A percentile compares a stretch with the other conserved stretches of the same genome.
Evolutionary conservation across 345 rosid species (phyloP).

Genomic region (Anacardium occidentale): DNA sequence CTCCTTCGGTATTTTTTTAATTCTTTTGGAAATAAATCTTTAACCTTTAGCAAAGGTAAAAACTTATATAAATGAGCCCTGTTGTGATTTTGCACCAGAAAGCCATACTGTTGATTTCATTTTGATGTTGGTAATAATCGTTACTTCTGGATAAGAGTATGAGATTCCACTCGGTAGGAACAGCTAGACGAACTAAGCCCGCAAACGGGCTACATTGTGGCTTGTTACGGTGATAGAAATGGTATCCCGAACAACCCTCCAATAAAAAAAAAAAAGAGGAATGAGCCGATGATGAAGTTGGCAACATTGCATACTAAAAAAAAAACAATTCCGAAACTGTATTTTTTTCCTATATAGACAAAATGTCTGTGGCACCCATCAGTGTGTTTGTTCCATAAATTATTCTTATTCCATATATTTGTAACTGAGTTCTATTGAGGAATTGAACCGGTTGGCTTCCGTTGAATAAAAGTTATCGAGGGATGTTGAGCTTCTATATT

Average conservation of each 20-base stretch:
- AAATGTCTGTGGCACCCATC: slow-evolving; percentile 16
- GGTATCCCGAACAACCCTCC: too few species aligned
- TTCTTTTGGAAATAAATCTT: too few species aligned
- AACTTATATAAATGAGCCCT: too few species aligned
- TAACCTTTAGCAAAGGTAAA: too few species aligned
- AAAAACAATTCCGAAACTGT: slow-evolving; percentile 29
- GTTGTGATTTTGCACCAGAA: background rate
- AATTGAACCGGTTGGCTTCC: too few species aligned
- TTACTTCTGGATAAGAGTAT: background rate
- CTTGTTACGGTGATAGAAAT: background rate
- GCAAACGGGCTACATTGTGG: background rate
- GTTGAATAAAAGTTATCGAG: too few species aligned
- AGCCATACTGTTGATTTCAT: background rate
- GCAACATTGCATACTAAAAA: slow-evolving; percentile 17
- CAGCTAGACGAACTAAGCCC: background rate
- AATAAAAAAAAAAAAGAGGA: background rate
- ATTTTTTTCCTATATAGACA: slow-evolving; percentile 23
- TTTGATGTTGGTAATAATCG: slow-evolving; percentile 16
- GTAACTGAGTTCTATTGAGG: too few species aligned
- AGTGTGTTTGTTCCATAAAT: too few species aligned
- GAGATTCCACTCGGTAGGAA: slow-evolving; percentile 10
- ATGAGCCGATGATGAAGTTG: background rate
- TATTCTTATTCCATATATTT: too few species aligned
- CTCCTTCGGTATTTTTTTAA: too few species aligned
- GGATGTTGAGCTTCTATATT: too few species aligned